Evolutionary conservation across 2,329 filamentous ascomycete genomes (phyloP), one percentile per base, ranked within the genome.

Genomic region (Diaporthe caulivora): DNA sequence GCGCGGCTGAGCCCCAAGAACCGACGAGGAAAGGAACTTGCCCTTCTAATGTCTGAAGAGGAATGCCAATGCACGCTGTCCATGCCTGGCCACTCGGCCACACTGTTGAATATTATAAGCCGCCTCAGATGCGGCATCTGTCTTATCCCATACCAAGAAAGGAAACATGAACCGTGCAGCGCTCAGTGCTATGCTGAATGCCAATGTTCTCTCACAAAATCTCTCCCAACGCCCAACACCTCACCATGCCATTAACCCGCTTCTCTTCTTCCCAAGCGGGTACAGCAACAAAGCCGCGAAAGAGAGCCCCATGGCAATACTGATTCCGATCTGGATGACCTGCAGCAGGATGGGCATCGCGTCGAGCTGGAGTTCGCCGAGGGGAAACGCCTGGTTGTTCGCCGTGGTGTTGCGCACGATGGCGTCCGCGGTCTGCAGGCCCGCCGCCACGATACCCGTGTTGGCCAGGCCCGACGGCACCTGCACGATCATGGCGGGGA

Each of bases 261-360:
- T 67, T n/a, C 62, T 67, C 62, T 67, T 67, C 62, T 67, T 67
- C 9, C 7, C 44, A 1, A 67, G 47, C n/a, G 62, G 62, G 47
- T 67, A 53, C 47, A 67, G 47, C 47, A 67, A 8, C 31, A 67
- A 11, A 8, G 62, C 62, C 4, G 62, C 62, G 18, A 67, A 31
- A 2, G 62, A 67, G 8, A 53, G 62, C 7, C 62, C 62, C 62
- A 67, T 67, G 62, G 62, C 62, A 18, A 67, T 67, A 3, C 62
- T 67, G 62, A 67, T 67, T 5, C 62, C 44, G 47, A 67, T 53
- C 62, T 67, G 62, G 47, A 67, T 67, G 31, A 67, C 62, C 62
- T 67, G 62, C 29, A 67, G 62, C 31, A 67, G 60, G 44, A 65
- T 37, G 44, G 60, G 60, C 60, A 65, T 51, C 10, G 60, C 44